Evolutionary conservation across 805 yeast genomes (phyloP).

Genomic region (Metschnikowia proteae): DNA sequence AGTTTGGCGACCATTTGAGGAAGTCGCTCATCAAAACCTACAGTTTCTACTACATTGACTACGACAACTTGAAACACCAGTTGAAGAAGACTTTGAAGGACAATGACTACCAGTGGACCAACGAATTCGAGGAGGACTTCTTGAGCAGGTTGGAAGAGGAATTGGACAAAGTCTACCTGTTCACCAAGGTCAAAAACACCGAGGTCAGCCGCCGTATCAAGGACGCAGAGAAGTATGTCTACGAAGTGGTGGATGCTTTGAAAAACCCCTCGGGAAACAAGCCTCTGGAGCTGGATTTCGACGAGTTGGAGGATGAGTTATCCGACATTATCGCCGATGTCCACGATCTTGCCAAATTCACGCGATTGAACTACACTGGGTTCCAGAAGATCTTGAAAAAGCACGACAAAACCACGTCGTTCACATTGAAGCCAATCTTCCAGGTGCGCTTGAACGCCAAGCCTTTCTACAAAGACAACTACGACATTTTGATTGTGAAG

Average conservation of each 20-base stretch:
- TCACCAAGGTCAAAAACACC: slow-evolving; percentile 81
- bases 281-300: slow-evolving; percentile 42
- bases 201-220: slow-evolving; percentile 84
- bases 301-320: slow-evolving; percentile 42
- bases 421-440: slow-evolving; percentile 81
- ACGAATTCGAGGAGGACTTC: slow-evolving; percentile 77
- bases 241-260: slow-evolving; percentile 54
- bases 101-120: slow-evolving; percentile 63
- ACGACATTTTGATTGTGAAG: slow-evolving; percentile 84
- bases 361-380: slow-evolving; percentile 92
- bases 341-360: slow-evolving; percentile 91
- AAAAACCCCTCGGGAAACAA: slow-evolving; percentile 37
- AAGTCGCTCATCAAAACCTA: slow-evolving; percentile 87
- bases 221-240: slow-evolving; percentile 71
- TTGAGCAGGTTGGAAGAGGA: slow-evolving; percentile 72
- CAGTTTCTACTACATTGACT: slow-evolving; percentile 83
- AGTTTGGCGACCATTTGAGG: slow-evolving; percentile 91
- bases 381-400: slow-evolving; percentile 95
- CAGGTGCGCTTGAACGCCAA: slow-evolving; percentile 89
- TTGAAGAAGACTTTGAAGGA: slow-evolving; percentile 64
- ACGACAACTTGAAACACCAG: slow-evolving; percentile 84
- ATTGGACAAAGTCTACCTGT: slow-evolving; percentile 87
- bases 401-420: slow-evolving; percentile 83
- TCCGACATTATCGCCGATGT: slow-evolving; percentile 91
- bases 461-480: slow-evolving; percentile 94